Evolutionary conservation across 1,284 basidiomycete genomes (phyloP).

Genomic region (Clitocybe nebularis): DNA sequence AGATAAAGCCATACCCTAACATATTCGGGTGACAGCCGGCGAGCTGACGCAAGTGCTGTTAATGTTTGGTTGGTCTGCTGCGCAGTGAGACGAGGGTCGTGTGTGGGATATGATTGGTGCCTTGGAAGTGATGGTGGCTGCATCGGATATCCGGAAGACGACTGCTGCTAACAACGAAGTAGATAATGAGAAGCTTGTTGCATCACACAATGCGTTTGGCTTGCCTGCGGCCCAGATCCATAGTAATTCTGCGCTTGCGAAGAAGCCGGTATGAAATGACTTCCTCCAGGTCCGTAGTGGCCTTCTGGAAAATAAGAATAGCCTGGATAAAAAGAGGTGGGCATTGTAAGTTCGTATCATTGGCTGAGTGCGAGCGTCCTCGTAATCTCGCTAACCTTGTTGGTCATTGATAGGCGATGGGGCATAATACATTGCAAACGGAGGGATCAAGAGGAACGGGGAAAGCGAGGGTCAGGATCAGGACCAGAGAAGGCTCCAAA

Average conservation of each 20-base stretch:
- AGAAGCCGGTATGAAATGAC: constrained; percentile 2
- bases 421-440: constrained; percentile 11
- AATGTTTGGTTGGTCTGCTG: constrained; percentile 21
- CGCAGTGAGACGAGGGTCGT: constrained; percentile 16
- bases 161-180: not conserved
- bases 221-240: constrained; percentile 8
- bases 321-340: constrained; percentile 5
- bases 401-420: constrained; percentile 9
- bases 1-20: constrained; percentile 10
- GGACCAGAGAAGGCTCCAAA: constrained; percentile 3
- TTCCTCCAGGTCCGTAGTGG: constrained; percentile 6
- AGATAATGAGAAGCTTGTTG: not conserved
- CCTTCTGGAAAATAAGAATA: constrained; percentile 11
- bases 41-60: constrained; percentile 17
- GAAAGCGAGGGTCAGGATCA: constrained; percentile 1
- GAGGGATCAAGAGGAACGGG: not conserved
- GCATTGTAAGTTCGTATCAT: too few relatives aligned
- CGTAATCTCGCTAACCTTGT: constrained; percentile 3
- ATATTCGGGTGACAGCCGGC: constrained; percentile 16
- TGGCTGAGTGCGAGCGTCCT: too few relatives aligned
- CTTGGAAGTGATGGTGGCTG: constrained; percentile 5
- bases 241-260: constrained; percentile 10
- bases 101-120: constrained; percentile 5
- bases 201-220: not conserved
- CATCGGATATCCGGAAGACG: constrained; percentile 4